Base-by-base conservation (phyloP, 2,329 filamentous ascomycete species). In the Alternaria viburni region DNA sequence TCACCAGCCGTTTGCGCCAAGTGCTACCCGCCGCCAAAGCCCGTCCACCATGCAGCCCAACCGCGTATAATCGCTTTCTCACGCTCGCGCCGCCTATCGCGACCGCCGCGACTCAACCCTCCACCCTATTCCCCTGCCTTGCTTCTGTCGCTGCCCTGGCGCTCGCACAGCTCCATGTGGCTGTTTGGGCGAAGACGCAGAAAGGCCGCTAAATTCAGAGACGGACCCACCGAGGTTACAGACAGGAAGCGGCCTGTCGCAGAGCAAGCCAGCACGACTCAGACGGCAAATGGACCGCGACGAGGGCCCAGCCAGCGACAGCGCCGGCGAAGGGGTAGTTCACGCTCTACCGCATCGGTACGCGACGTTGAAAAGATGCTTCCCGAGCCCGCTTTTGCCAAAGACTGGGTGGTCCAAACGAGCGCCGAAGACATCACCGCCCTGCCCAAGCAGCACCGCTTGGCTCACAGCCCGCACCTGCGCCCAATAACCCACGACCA, bases 121-220 rank as follows among this genome's bases (percentile, higher is more conserved):
- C 28, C 12, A 32, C 11, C 23, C 13, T 55, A 30, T 36, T 25
- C 10, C 36, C 52, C 28, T 36, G 17, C 15, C 52, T 41, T 36
- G 17, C 15, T 52, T 11, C 59, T 61, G 44, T 55, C 54, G 55
- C 49, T 55, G 61, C 61, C 54, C 57, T 54, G 44, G 56, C 57
- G 43, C 28, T 49, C 49, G 44, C 63, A 23, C 41, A 44, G 54
- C 44, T 61, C 68, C 63, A 95, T 95, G 92, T 96, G 93, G 93
- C 92, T 90, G 65, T 97, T 96, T 81, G 86, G 90, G 81, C 89
- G 90, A 75, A 90, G 86, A 82, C 90, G 87, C 81, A 90, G 89
- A 80, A 89, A 89, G 81, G 88, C 88, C 79, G 86, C 85, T 71
- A 86, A 85, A 73, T 69, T 74, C 69, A 78, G 77, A 76, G 73